Evolutionary conservation across 345 rosid genomes (phyloP), one percentile per base, ranked within the genome.

Genomic region (Clausena lansium): DNA sequence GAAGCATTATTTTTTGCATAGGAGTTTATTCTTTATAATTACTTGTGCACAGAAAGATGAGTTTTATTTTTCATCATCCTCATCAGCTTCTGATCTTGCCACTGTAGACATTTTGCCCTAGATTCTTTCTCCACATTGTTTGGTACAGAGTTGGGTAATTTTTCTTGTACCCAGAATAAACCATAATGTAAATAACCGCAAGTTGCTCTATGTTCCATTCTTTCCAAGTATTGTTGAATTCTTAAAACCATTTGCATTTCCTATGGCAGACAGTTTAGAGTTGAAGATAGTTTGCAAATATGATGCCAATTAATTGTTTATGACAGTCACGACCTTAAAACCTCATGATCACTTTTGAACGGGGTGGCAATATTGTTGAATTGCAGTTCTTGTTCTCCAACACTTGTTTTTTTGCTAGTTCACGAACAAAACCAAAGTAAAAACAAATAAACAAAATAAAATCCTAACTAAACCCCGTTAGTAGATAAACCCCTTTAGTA

Each of bases 1-100:
- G 98, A 94, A 85, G 97, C 96, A 41, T 87, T 96, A 77, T 92
- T 85, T 85, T 81, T 89, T 81, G 71, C 80, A 0, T 86, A 88
- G 82, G 52, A 79, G 79, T 62, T 62, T 27, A 67, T 64, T 76
- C 63, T 67, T 66, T 59, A 17, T 45, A 30, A 73, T 61, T 74
- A 19, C 13, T 32, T 30, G 47, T 65, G 73, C 9, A 20, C 61
- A 67, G 82, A 45, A 17, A 47, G 71, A 39, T 38, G 74, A 59
- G 70, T 82, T 75, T 57, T 57, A 38, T 33, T 52, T n/a, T 6
- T 38, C 69, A 28, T 50, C 66, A 28, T 28, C 65, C 38, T 59
- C 70, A 24, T 35, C 45, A 24, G 71, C 55, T 39, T 60, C 24
- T 4, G 67, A 55, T 67, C 13, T 78, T 73, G 76, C 68, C 47